phyloP scores from a whole-genome alignment of 805 yeast species.

The Cyberlindnera bimundalis region DNA sequence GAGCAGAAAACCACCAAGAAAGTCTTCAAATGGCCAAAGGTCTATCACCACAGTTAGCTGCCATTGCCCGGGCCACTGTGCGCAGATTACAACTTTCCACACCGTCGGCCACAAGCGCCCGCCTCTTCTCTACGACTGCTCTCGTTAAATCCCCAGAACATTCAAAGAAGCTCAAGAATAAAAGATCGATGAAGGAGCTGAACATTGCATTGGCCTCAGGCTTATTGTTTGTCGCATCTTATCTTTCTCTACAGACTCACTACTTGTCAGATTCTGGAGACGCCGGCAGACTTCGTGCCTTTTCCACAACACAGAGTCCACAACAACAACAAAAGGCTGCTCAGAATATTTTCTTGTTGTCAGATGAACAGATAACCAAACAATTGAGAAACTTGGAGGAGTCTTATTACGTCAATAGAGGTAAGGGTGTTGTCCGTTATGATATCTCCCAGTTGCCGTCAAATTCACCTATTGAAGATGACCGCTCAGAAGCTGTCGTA shows the following conservation, averaged over 20 bases:
- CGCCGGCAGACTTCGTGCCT: constrained; percentile 12
- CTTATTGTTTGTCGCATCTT: constrained; percentile 27
- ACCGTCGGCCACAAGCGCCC: not conserved
- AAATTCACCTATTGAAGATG: constrained; percentile 94
- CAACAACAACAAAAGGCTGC: constrained; percentile 33
- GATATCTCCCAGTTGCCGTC: constrained; percentile 89
- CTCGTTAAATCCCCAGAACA: not conserved
- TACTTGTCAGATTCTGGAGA: constrained; percentile 27
- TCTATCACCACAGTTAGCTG: constrained; percentile 4
- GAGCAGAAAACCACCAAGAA: no score
- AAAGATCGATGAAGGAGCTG: constrained; percentile 15
- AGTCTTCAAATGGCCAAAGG: constrained; percentile 12
- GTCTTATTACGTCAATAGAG: constrained; percentile 74
- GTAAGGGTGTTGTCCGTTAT: constrained; percentile 83
- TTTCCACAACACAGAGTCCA: constrained; percentile 25
- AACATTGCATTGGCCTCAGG: constrained; percentile 30
- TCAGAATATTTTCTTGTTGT: constrained; percentile 52
- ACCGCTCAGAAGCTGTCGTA: constrained; percentile 76
- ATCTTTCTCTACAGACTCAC: constrained; percentile 24
- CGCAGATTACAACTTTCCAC: constrained; percentile 6
- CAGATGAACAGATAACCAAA: constrained; percentile 68
- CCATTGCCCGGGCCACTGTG: constrained; percentile 10
- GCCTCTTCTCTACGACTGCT: constrained; percentile 11
- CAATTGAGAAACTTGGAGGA: constrained; percentile 73
- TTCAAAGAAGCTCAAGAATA: constrained; percentile 6